Evolutionary conservation across 2,329 filamentous ascomycete genomes (phyloP).

Genomic region (Mycosphaerella sp.): DNA sequence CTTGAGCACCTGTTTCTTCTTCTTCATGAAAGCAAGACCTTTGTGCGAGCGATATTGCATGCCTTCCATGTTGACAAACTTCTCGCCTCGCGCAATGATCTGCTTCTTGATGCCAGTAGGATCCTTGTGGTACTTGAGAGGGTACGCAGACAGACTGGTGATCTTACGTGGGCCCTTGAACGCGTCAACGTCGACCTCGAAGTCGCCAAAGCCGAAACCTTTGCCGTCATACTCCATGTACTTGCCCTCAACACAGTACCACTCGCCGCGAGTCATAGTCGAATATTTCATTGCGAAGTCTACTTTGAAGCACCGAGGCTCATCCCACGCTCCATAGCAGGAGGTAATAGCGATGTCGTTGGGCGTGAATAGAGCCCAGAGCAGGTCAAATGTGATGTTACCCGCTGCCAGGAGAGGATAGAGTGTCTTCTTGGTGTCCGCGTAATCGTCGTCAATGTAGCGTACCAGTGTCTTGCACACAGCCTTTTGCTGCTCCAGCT

Average conservation of each 20-base stretch:
- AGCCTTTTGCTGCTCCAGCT: slow-evolving; percentile 52
- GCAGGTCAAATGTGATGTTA: slow-evolving; percentile 78
- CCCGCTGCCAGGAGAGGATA: slow-evolving; percentile 75
- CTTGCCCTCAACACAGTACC: slow-evolving; percentile 67
- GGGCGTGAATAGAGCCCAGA: slow-evolving; percentile 87
- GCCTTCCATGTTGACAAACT: slow-evolving; percentile 73
- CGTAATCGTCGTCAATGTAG: slow-evolving; percentile 78
- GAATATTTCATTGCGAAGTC: slow-evolving; percentile 66
- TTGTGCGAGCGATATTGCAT: slow-evolving; percentile 79
- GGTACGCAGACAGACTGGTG: slow-evolving; percentile 68
- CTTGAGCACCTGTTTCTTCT: slow-evolving; percentile 67
- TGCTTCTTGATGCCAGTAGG: slow-evolving; percentile 57
- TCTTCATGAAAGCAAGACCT: slow-evolving; percentile 79
- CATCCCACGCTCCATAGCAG: slow-evolving; percentile 69
- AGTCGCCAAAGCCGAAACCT: slow-evolving; percentile 67
- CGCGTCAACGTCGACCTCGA: slow-evolving; percentile 61
- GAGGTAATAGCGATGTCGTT: slow-evolving; percentile 70
- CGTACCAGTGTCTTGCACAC: slow-evolving; percentile 67
- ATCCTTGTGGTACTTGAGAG: slow-evolving; percentile 72
- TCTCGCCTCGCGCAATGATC: slow-evolving; percentile 74
- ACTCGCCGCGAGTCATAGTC: slow-evolving; percentile 65
- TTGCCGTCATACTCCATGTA: slow-evolving; percentile 90
- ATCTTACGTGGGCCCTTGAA: slow-evolving; percentile 83
- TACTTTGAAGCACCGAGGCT: slow-evolving; percentile 76
- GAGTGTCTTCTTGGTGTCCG: slow-evolving; percentile 69